Evolutionary conservation across 495 filamentous ascomycete species (phyloP).

Genomic region (Lophiotrema nucula): DNA sequence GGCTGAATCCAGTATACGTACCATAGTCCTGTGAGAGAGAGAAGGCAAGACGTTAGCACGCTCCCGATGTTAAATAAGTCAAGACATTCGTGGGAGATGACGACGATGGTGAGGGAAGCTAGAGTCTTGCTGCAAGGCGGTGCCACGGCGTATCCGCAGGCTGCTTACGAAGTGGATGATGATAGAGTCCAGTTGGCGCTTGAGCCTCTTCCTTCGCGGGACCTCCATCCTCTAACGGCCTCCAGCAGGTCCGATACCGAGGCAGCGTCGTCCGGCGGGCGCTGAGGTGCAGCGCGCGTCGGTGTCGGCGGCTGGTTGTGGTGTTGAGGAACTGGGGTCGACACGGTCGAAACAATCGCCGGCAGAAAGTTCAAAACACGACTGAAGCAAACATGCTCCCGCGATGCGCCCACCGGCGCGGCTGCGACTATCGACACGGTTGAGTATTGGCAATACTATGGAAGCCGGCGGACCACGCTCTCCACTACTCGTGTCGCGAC

Average conservation of each 20-base stretch:
- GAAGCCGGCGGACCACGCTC: not conserved
- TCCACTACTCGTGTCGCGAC: not conserved
- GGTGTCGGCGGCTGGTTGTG: too few relatives aligned
- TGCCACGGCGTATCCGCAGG: not conserved
- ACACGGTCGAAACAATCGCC: not conserved
- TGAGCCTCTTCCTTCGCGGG: slow-evolving; percentile 3
- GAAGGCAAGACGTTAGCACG: slow-evolving; percentile 28
- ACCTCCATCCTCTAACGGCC: too few relatives aligned
- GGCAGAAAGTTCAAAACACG: not conserved
- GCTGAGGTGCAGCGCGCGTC: too few relatives aligned
- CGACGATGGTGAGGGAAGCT: slow-evolving; percentile 2
- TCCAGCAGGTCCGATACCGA: too few relatives aligned
- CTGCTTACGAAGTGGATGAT: slow-evolving; percentile 76
- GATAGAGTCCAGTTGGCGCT: slow-evolving; percentile 60
- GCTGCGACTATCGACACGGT: too few relatives aligned
- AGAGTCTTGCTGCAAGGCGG: not conserved
- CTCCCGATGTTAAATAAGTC: not conserved
- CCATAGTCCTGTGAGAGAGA: slow-evolving; percentile 21
- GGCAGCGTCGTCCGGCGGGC: too few relatives aligned
- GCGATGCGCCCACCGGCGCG: too few relatives aligned
- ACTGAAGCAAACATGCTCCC: too few relatives aligned
- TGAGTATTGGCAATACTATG: slow-evolving; percentile 18
- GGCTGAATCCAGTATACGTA: slow-evolving; percentile 15
- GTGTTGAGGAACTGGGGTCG: too few relatives aligned
- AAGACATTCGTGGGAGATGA: not conserved